Evolutionary conservation across 257 asterid genomes (phyloP), one percentile per base, ranked within the genome.

Genomic region (Asclepias syriaca): DNA sequence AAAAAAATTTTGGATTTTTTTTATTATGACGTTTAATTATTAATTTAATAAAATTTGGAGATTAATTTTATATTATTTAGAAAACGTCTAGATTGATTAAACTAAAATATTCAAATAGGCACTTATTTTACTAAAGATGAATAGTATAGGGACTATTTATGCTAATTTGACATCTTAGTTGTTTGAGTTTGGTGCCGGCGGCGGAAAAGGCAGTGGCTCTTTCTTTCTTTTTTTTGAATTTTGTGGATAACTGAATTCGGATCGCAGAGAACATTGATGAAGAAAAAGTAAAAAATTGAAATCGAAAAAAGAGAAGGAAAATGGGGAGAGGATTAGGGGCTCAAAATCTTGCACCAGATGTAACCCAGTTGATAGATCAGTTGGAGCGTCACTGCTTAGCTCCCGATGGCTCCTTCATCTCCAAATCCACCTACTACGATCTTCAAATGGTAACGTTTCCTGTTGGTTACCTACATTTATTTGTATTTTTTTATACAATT

Each of bases 331-430:
- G 83, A 1, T 50, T 64, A 22, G 81, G 85, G 37, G 78, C 87
- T 3, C 97, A 87, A 54, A 87, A 87, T 85, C 83, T 94, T 11
- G 87, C 93, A 77, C 85, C 93, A 32, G 98, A 91, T 71, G 93
- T 87, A 69, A 82, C 61, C 63, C 92, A 85, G 78, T 73, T 91
- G 79, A 84, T 89, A 74, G 99, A 94, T 75, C 99, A 91, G 85
- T 85, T 94, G 68, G 99, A 94, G 79, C 93, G 97, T 70, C 97
- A 91, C 73, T 94, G 95, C 78, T 86, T 94, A 82, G 93, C 99
- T 37, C 95, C 98, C 27, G 99, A 91, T 74, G 98, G 95, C 72
- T 94, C 99, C 78, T 95, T 91, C 85, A 66, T 91, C 74, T 91
- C 96, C 75, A 94, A 94, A 87, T 94, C 98, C 76, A 66, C 96